phyloP scores from a whole-genome alignment of 345 rosid genomes.

The Cardamine chenopodiifolia region DNA sequence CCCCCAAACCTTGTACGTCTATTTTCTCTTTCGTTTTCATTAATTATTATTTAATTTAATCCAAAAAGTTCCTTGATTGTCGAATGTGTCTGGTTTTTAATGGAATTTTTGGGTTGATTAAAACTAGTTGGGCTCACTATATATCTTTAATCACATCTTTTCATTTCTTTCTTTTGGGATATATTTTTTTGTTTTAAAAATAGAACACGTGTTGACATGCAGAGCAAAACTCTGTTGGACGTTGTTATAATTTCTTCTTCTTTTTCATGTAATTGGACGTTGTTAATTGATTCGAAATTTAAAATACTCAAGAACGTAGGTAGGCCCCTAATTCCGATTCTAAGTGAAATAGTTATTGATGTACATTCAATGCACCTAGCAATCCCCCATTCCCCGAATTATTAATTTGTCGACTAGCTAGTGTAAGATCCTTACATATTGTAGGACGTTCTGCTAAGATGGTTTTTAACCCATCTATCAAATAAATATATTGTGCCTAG shows the following conservation, averaged over 20 bases:
- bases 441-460: conserved; percentile 18
- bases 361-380: conserved; percentile 30
- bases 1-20: conserved; percentile 41
- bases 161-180: not conserved
- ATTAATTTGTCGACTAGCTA: conserved; percentile 17
- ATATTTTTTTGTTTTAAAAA: not conserved
- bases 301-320: conserved; percentile 22
- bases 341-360: conserved; percentile 26
- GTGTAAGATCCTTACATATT: not conserved
- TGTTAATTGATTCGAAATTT: conserved; percentile 24
- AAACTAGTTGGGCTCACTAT: not conserved
- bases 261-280: not conserved
- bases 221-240: conserved; percentile 4
- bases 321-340: conserved; percentile 44
- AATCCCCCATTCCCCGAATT: not conserved
- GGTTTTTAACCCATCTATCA: too few species aligned
- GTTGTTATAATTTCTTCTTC: not conserved
- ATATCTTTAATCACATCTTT: not conserved
- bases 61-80: not conserved
- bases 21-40: not conserved
- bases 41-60: not conserved
- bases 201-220: conserved; percentile 35
- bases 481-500: too few species aligned
- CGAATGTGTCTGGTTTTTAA: not conserved
- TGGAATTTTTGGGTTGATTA: conserved; percentile 6